Conservation (phyloP, 2,329 filamentous ascomycete genomes). For the Microdochium nivale region DNA sequence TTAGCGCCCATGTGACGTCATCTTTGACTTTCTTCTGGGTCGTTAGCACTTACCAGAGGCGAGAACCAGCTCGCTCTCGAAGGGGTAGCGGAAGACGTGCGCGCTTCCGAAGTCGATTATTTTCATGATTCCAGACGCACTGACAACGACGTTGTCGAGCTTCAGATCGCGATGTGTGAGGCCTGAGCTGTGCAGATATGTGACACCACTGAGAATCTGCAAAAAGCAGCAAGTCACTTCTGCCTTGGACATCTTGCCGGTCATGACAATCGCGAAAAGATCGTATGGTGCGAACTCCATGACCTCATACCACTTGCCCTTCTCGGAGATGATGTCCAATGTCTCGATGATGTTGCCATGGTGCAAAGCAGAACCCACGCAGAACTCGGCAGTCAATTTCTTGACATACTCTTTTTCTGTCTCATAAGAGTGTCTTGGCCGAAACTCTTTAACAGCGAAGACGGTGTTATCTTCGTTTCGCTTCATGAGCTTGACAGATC, state of each 20-base stretch:
- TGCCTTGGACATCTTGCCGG: constrained; percentile 87
- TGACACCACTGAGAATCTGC: constrained; percentile 90
- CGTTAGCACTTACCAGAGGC: constrained; percentile 58
- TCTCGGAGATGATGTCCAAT: constrained; percentile 91
- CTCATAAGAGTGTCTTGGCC: constrained; percentile 85
- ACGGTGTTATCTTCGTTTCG: constrained; percentile 85
- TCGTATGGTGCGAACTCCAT: constrained; percentile 98
- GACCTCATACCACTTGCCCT: constrained; percentile 91
- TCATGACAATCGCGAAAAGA: constrained; percentile 98
- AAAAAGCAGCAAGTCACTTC: constrained; percentile 88
- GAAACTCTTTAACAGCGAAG: constrained; percentile 96
- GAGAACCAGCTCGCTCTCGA: constrained; percentile 78
- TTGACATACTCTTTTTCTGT: constrained; percentile 94
- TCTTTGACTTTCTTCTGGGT: background rate
- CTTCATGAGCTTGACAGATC: constrained; percentile 91
- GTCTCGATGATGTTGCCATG: constrained; percentile 99
- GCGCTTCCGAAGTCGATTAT: constrained; percentile 98
- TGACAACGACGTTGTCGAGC: constrained; percentile 96
- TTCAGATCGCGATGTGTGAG: constrained; percentile 93
- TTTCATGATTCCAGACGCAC: constrained; percentile 95
- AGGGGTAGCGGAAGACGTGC: constrained; percentile 94
- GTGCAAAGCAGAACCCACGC: constrained; percentile 91
- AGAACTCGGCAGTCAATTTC: constrained; percentile 97
- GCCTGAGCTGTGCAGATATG: constrained; percentile 91
- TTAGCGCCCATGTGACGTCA: constrained; percentile 4